These are phyloP conservation scores for Pseudogymnoascus sp. DNA, from an alignment of 2,329 filamentous ascomycete species.

Conservation along the genomic window DNA sequence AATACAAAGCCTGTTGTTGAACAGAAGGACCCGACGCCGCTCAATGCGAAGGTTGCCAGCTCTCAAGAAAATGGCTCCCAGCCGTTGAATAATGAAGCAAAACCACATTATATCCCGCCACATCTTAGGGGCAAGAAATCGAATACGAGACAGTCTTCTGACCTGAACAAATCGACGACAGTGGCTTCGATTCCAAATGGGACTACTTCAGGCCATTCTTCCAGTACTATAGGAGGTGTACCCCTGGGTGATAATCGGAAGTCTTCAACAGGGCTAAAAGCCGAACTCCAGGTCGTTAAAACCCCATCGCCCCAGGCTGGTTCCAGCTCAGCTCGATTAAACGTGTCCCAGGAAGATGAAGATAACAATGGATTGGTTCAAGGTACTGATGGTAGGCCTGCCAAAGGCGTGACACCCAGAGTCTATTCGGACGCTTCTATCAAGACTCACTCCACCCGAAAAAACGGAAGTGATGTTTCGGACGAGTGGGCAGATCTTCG, in stretches of 20 bases:
- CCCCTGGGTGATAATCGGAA: not conserved
- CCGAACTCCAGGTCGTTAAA: not conserved
- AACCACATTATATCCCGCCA: constrained; percentile 6
- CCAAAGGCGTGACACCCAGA: not conserved
- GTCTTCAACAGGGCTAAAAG: not conserved
- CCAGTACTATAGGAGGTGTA: not conserved
- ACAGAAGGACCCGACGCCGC: not conserved
- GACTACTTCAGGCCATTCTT: not conserved
- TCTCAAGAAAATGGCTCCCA: not conserved
- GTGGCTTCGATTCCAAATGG: not conserved
- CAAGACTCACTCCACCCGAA: not conserved
- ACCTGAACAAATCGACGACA: not conserved
- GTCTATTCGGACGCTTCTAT: not conserved
- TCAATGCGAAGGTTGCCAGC: not conserved
- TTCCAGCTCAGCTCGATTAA: not conserved
- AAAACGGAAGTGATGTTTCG: not conserved
- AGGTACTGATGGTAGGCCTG: not conserved
- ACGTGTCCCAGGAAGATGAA: not conserved
- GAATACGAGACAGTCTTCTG: not conserved
- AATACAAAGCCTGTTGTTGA: not conserved
- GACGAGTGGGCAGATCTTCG: not conserved
- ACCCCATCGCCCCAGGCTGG: not conserved
- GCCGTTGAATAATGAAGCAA: not conserved
- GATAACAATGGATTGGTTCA: not conserved
- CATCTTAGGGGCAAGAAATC: constrained; percentile 10